A percentile compares a stretch with the other conserved stretches of the same genome.
phyloP scores from a whole-genome alignment of 768 basidiomycete species.

The Leccinum obscurum region DNA sequence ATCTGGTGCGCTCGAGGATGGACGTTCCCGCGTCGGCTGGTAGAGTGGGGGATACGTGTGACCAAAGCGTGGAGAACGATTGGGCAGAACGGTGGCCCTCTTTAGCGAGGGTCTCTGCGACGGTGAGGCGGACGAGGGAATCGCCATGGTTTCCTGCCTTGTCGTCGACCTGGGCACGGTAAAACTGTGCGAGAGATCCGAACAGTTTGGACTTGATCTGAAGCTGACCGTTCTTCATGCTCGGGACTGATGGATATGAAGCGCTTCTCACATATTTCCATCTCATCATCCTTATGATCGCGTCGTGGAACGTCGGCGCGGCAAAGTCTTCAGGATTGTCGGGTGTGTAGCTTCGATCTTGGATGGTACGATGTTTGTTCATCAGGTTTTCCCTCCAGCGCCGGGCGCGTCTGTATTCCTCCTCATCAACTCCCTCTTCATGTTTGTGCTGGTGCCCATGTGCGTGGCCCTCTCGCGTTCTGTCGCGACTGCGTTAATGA shows the following conservation, averaged over 20 bases:
- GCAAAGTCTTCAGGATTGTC: conserved; percentile 35
- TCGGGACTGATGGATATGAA: conserved; percentile 12
- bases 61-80: conserved; percentile 70
- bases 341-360: conserved; percentile 32
- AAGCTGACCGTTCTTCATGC: neutral
- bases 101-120: conserved; percentile 79
- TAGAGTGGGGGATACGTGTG: conserved; percentile 75
- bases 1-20: conserved; percentile 80
- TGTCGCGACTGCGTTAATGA: neutral
- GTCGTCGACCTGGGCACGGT: conserved; percentile 78
- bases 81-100: conserved; percentile 74
- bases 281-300: conserved; percentile 52
- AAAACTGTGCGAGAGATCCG: conserved; percentile 81
- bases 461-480: conserved; percentile 21
- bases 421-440: conserved; percentile 44
- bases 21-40: conserved; percentile 83
- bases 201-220: conserved; percentile 94
- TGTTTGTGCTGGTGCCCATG: conserved; percentile 33
- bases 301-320: conserved; percentile 55
- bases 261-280: conserved; percentile 50
- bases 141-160: conserved; percentile 83
- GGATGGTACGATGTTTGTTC: neutral
- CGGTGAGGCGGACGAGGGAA: conserved; percentile 72
- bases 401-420: conserved; percentile 50
- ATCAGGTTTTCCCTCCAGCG: conserved; percentile 30